Base-by-base conservation (phyloP, 352 stramenopile genomes). In the Poterioochromonas sp. region DNA sequence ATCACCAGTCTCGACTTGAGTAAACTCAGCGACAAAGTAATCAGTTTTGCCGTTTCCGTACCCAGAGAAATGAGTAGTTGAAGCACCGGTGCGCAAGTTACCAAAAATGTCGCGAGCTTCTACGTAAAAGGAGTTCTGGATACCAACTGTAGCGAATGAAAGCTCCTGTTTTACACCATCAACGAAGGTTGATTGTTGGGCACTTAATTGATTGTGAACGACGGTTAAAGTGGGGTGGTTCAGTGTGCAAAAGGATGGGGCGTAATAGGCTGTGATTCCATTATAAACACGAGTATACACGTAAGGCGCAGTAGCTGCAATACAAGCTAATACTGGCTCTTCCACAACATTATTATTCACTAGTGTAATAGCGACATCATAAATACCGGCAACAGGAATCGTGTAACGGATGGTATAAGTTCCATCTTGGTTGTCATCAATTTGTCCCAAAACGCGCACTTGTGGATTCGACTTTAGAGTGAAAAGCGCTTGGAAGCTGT, bases 371-470 rank as follows among this genome's bases (percentile, higher is more conserved):
- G 82, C 53, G n/a, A 91, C 89, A 18, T 91, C 76, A 81, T 98
- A 98, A 70, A 71, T 80, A 0, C 91, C 94, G 0, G 91, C 89
- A 12, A 84, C 82, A 0, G 93, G 91, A 47, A 97, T 90, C 39
- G 93, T 97, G 79, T 98, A 97, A 35, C 95, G 90, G 8, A 96
- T 91, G 37, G 86, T 68, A 79, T 98, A 98, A 0, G 92, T 84
- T 0, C 94, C 93, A 47, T 90, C 83, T 40, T 74, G 76, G 60
- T 83, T 79, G 82, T 93, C 87, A 32, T 83, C 44, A 29, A 92
- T 73, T 60, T 84, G 82, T 78, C 88, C 95, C 0, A 90, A 87
- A 76, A 93, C 97, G 49, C 88, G 83, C 40, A 71, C 0, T 5
- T 82, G 86, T 5, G 76, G 51, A 73, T 90, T 85, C 0, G 51